Evolutionary conservation across 2,329 filamentous ascomycete genomes (phyloP).

Genomic region (Verticillium nonalfalfae): DNA sequence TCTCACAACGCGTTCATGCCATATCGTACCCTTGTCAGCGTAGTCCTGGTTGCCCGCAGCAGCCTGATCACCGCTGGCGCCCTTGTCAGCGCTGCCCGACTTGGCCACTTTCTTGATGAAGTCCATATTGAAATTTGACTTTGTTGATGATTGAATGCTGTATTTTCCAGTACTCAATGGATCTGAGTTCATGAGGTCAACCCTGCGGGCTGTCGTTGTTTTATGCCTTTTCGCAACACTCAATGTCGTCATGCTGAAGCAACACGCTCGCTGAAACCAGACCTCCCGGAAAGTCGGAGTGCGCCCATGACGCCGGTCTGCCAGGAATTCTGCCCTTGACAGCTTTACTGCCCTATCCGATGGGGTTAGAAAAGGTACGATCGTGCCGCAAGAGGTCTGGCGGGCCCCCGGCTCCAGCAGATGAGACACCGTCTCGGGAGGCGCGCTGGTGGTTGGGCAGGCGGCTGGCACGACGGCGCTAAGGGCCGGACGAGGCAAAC

Average conservation of each 20-base stretch:
- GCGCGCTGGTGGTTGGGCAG: not conserved
- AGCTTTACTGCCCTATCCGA: not conserved
- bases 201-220: not conserved
- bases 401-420: not conserved
- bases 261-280: not conserved
- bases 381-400: not conserved
- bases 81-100: conserved; percentile 2
- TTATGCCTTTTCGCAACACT: not conserved
- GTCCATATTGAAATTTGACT: not conserved
- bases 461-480: not conserved
- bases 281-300: not conserved
- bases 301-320: not conserved
- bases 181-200: not conserved
- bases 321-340: not conserved
- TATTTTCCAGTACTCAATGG: not conserved
- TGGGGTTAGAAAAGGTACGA: not conserved
- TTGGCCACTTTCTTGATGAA: conserved; percentile 4
- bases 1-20: not conserved
- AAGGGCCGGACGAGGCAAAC: not conserved
- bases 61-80: not conserved
- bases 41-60: conserved; percentile 22
- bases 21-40: conserved; percentile 27
- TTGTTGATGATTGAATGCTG: not conserved
- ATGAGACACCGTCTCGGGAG: not conserved
- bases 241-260: not conserved